Evolutionary conservation across 768 basidiomycete genomes (phyloP).

Genomic region (Tubosaeta brunneosetosa): DNA sequence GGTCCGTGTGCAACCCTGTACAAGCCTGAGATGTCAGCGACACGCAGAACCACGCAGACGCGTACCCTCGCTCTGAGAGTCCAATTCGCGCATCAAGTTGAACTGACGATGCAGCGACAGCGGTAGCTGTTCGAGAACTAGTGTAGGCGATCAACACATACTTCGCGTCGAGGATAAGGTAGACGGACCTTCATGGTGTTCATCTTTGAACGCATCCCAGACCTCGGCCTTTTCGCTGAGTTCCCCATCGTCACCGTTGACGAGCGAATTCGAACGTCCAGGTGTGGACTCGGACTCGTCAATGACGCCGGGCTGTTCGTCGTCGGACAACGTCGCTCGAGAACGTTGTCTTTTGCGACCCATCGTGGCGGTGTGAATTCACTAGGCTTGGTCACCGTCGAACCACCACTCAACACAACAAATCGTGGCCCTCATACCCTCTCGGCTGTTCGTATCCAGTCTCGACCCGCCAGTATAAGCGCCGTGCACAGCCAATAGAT

Average conservation of each 20-base stretch:
- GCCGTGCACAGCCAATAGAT: too few relatives aligned
- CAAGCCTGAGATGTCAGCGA: conserved; percentile 4
- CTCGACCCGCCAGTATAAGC: too few relatives aligned
- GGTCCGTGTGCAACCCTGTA: conserved; percentile 37
- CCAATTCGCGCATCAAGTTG: conserved; percentile 66
- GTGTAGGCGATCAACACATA: background rate
- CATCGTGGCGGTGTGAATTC: conserved; percentile 6
- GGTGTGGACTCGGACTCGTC: conserved; percentile 12
- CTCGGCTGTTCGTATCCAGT: too few relatives aligned
- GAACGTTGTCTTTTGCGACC: conserved; percentile 47
- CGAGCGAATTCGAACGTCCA: conserved; percentile 3
- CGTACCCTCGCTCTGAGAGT: conserved; percentile 58
- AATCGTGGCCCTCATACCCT: too few relatives aligned
- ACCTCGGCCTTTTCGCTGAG: conserved; percentile 44
- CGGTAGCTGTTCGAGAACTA: conserved; percentile 78
- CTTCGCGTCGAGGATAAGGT: background rate
- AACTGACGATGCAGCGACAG: conserved; percentile 68
- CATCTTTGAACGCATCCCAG: conserved; percentile 74
- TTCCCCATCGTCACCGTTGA: conserved; percentile 9
- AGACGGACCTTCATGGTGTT: conserved; percentile 67
- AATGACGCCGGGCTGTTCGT: conserved; percentile 19
- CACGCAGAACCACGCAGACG: background rate
- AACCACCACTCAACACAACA: too few relatives aligned
- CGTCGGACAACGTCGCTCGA: conserved; percentile 32
- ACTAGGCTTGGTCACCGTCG: too few relatives aligned